Evolutionary conservation across 2,329 filamentous ascomycete species (phyloP), one percentile per base, ranked within the genome.

Genomic region (Aspergillus sp.): DNA sequence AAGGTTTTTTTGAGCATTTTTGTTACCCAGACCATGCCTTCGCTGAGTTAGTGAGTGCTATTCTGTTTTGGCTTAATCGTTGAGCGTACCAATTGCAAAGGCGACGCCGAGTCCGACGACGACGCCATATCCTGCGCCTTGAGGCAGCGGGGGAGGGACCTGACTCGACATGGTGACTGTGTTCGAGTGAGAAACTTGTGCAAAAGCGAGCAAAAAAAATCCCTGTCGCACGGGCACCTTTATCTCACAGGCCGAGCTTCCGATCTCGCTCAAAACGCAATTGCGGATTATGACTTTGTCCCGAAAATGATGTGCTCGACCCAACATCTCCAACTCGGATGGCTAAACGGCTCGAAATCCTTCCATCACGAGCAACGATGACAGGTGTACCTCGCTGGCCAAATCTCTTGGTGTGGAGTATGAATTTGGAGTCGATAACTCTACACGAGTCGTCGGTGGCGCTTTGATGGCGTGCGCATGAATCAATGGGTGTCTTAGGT

Each of bases 81-180:
- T n/a, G n/a, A 41, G 7, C n/a, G 38, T 41, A 53, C 50, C 50
- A 13, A 60, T 22, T 15, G 57, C 57, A 49, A 60, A 60, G 31
- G 45, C 34, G 9, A 54, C 23, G 3, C 57, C 57, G 31, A 60
- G 45, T 13, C 57, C 57, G 3, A 60, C 46, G 15, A 55, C 51
- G 9, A 60, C 52, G 22, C 57, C 57, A 50, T 60, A 60, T 28
- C 57, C 57, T 7, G 51, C 57, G 11, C 57, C 51, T 7, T 54
- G 45, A 34, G 57, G 49, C 9, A 59, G 46, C 8, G 41, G 38
- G 19, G 57, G 57, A 13, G 57, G 23, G 15, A 49, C 41, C 9
- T 23, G 30, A 31, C 50, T 53, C 15, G 50, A 43, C 50, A 53
- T 53, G 50, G 11, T 6, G 34, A 41, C 34, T 5, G 34, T 5